Base-by-base conservation (phyloP, 106 monocot genomes). In the Acorus gramineus region DNA sequence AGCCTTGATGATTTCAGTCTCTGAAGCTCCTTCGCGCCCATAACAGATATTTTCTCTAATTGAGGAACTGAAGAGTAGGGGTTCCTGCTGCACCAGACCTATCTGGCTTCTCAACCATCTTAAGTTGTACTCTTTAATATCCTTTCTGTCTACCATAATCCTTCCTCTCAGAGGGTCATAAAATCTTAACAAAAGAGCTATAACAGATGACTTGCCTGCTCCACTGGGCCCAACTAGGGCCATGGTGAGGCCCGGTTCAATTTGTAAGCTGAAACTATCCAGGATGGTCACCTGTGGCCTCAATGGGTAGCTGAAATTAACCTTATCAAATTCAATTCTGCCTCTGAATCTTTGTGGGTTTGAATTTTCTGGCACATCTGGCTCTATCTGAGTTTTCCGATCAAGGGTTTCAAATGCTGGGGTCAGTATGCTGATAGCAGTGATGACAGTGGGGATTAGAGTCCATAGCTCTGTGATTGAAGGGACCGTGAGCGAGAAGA, bases 401-500 rank as follows among this genome's bases (percentile, higher is more conserved):
- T 83, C 75, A 44, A 83, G 75, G 14, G 70, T 76, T 9, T 78
- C 47, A 62, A 72, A 83, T 46, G 65, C 59, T 6, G 79, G 79
- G 8, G 59, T 65, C 10, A 83, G 64, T 50, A 81, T 65, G 50
- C 53, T 65, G 10, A 77, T 81, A 54, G 76, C 76, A 55, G 81
- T 69, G 3, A 73, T 54, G 47, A 81, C 76, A 47, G 64, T 77
- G 7, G 81, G 81, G 12, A 77, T 81, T 53, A 81, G 63, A 51
- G 81, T 81, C 76, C 76, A 77, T 57, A 77, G 42, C 60, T 81
- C 76, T 4, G 80, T 81, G 58, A 81, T 81, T 63, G 80, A 76
- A 52, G 80, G 80, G 9, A 81, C 80, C 0, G 80, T 81, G 45
- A 76, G 67, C 55, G 76, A 81, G 61, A 81, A 81, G 44, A 81